Evolutionary conservation across 2,329 filamentous ascomycete species (phyloP), one percentile per base, ranked within the genome.

Genomic region (Paraphaeosphaeria sporulosa): DNA sequence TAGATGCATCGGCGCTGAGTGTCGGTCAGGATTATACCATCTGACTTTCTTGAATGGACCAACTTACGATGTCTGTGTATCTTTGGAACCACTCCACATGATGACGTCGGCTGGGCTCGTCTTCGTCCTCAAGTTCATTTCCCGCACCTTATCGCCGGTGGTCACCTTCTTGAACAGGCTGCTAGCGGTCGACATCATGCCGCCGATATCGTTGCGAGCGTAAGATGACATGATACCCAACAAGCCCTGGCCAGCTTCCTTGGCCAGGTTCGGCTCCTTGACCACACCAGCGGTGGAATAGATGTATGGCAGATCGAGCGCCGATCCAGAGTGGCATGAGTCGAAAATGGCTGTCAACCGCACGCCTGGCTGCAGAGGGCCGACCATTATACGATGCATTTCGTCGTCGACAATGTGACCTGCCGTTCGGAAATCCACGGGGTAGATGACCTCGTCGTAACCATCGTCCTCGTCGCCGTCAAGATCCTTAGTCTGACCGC

Each of bases 51-150:
- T 38, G 17, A 17, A 25, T 10, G 27, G 25, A 17, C 34, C 13
- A 21, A 89, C 90, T 81, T 83, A 93, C 89, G 91, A 94, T 68
- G 95, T 99, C 80, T 98, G 95, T 63, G 90, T 88, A 75, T 99
- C 95, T 80, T 97, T 97, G 82, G 92, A 96, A 59, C 95, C 95
- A 62, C 92, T 96, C 91, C 94, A 97, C 92, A 97, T 96, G 76
- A 99, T 88, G 34, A 99, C 95, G 79, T 99, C 95, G 43, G 95
- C 95, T 1, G 94, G 90, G 57, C 91, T 95, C 17, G 95, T 98
- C 82, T 96, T 96, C 44, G 94, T 98, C 67, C 90, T 86, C 75
- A 92, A 85, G 64, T 94, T 92, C 76, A 88, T 89, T 80, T 96
- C 86, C 78, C 93, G 90, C 19, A 90, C 89, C 38, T 90, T 87